A percentile compares a stretch with the other conserved stretches of the same genome.
phyloP scores from a whole-genome alignment of 768 basidiomycete genomes.

The Rhizopogon rudus region DNA sequence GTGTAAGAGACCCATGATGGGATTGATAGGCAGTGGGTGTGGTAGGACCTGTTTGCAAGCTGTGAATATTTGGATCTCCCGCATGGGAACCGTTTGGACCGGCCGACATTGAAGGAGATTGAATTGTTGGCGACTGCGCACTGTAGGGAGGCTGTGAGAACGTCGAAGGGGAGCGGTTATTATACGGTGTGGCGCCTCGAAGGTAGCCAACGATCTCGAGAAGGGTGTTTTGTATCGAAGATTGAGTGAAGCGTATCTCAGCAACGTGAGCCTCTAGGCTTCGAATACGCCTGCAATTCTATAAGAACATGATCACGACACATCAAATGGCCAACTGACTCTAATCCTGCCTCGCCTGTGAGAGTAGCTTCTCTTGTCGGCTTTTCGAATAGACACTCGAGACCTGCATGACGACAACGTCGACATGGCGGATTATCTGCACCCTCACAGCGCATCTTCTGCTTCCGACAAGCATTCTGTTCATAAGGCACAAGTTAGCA shows the following conservation, averaged over 20 bases:
- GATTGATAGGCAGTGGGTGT: conserved; percentile 26
- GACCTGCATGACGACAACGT: conserved; percentile 82
- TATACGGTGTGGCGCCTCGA: conserved; percentile 45
- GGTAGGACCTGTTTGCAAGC: conserved; percentile 19
- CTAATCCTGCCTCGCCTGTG: conserved; percentile 84
- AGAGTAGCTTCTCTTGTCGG: conserved; percentile 83
- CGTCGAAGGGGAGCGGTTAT: conserved; percentile 60
- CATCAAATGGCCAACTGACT: conserved; percentile 46
- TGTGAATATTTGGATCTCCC: conserved; percentile 17
- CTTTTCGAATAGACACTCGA: conserved; percentile 95
- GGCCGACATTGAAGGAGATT: conserved; percentile 42
- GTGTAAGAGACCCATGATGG: conserved; percentile 22
- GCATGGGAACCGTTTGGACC: conserved; percentile 32
- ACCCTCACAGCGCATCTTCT: conserved; percentile 97
- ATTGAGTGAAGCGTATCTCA: conserved; percentile 71
- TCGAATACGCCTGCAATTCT: conserved; percentile 69
- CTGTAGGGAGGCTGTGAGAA: conserved; percentile 44
- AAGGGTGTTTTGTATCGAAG: conserved; percentile 73
- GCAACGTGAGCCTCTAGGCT: conserved; percentile 84
- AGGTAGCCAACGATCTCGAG: conserved; percentile 77
- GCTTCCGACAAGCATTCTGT: conserved; percentile 92
- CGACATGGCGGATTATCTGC: conserved; percentile 97
- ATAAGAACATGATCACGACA: conserved; percentile 9
- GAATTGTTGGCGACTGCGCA: conserved; percentile 63
- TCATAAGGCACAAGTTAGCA: conserved; percentile 14